Percentiles rank a stretch among this genome's conserved stretches.
Evolutionary conservation across 2,329 filamentous ascomycete genomes (phyloP).

Genomic region (Hymenoscyphus fraxineus): DNA sequence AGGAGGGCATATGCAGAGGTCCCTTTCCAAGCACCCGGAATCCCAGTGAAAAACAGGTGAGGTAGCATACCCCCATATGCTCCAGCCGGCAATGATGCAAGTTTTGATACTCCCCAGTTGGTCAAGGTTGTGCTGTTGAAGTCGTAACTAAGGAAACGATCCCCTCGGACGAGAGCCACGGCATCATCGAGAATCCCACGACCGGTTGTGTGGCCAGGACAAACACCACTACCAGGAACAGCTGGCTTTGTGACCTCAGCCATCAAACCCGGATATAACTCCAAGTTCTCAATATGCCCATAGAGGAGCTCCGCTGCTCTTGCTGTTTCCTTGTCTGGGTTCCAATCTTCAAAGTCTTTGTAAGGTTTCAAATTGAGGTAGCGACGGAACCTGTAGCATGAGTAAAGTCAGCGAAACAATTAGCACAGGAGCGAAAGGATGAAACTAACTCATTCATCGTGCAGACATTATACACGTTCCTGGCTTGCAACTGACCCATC

Average conservation of each 20-base stretch:
- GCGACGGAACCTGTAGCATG: slow-evolving; percentile 42
- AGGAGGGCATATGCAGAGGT: slow-evolving; percentile 47
- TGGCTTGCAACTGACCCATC: slow-evolving; percentile 45
- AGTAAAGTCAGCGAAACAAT: slow-evolving; percentile 1
- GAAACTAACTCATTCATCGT: slow-evolving; percentile 46
- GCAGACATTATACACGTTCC: slow-evolving; percentile 46
- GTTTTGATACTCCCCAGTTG: slow-evolving; percentile 48
- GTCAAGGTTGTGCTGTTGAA: slow-evolving; percentile 46
- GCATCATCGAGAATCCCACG: slow-evolving; percentile 46
- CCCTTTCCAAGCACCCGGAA: slow-evolving; percentile 46
- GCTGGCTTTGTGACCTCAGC: slow-evolving; percentile 53
- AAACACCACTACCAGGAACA: slow-evolving; percentile 45
- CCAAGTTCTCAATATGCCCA: slow-evolving; percentile 49
- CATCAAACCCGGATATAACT: slow-evolving; percentile 56
- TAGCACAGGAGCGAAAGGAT: neutral
- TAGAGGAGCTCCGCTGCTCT: slow-evolving; percentile 44
- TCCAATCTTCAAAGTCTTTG: slow-evolving; percentile 49
- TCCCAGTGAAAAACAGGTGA: slow-evolving; percentile 42
- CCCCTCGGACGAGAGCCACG: slow-evolving; percentile 44
- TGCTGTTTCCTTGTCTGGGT: slow-evolving; percentile 45
- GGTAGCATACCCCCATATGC: slow-evolving; percentile 46
- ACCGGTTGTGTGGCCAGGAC: slow-evolving; percentile 42
- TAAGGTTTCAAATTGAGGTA: slow-evolving; percentile 50
- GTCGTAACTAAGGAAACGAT: slow-evolving; percentile 45
- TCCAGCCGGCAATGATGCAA: slow-evolving; percentile 37